These are phyloP conservation scores for Aureobasidium sp. DNA, from an alignment of 2,329 filamentous ascomycete genomes.

Conservation along the genomic window DNA sequence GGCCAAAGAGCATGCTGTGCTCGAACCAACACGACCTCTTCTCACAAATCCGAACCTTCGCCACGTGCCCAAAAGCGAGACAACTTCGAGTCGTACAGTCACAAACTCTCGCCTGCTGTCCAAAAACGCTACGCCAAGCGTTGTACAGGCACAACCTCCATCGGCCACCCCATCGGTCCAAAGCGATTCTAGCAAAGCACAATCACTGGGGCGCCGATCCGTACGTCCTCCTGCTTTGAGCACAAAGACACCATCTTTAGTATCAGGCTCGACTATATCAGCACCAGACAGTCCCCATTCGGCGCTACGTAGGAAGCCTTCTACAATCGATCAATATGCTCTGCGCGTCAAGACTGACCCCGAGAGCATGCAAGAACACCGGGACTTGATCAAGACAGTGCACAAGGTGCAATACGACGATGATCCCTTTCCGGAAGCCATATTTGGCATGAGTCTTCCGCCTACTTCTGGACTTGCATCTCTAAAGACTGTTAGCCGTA, in stretches of 20 bases:
- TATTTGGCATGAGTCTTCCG: constrained; percentile 12
- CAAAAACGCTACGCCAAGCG: constrained; percentile 1
- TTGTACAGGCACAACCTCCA: constrained; percentile 4
- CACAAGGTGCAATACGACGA: neutral
- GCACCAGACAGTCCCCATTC: constrained; percentile 38
- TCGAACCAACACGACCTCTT: neutral
- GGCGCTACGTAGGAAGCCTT: constrained; percentile 36
- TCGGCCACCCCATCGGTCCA: neutral
- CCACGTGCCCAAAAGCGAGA: neutral
- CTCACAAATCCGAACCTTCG: neutral
- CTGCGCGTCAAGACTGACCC: constrained; percentile 1
- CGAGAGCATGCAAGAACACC: constrained; percentile 17
- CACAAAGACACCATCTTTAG: constrained; percentile 38
- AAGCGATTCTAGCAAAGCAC: neutral
- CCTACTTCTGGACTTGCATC: neutral
- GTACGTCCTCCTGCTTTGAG: constrained; percentile 16
- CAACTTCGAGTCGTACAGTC: neutral
- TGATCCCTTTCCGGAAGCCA: constrained; percentile 9
- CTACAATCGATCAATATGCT: constrained; percentile 33
- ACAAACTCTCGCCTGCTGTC: neutral
- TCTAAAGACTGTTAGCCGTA: neutral
- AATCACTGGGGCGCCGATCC: neutral
- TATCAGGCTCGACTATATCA: constrained; percentile 40
- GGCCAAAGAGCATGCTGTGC: neutral
- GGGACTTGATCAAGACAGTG: constrained; percentile 9